A percentile compares a stretch with the other conserved stretches of the same genome.
Conservation (phyloP, 805 yeast species). For the Ogataea kodamae region DNA sequence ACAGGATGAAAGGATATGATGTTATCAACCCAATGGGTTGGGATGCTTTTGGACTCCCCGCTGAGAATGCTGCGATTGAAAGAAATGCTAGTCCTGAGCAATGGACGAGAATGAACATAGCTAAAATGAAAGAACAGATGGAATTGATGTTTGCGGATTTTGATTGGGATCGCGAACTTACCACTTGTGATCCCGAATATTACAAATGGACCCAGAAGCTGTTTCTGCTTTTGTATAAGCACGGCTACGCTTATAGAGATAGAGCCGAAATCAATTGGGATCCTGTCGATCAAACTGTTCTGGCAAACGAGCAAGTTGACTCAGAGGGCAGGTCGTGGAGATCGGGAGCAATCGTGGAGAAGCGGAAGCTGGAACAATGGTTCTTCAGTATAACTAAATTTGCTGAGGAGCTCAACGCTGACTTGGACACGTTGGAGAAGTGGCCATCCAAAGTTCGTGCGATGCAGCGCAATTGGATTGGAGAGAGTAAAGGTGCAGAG, state of each 20-base stretch:
- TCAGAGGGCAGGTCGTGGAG: conserved; percentile 91
- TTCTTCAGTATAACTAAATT: conserved; percentile 84
- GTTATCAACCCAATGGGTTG: conserved; percentile 98
- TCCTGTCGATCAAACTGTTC: conserved; percentile 89
- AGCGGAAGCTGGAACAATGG: conserved; percentile 82
- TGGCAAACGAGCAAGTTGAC: conserved; percentile 97
- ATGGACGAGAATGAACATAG: conserved; percentile 84
- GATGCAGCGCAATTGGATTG: conserved; percentile 96
- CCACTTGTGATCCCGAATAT: conserved; percentile 83
- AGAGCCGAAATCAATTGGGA: conserved; percentile 96
- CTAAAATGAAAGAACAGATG: conserved; percentile 83
- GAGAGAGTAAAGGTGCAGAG: conserved; percentile 78
- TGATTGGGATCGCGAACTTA: conserved; percentile 89
- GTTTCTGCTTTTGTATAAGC: conserved; percentile 65
- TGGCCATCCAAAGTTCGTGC: conserved; percentile 90
- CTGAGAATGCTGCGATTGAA: conserved; percentile 96
- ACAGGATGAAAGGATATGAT: conserved; percentile 67
- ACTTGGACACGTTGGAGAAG: conserved; percentile 53
- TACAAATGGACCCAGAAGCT: conserved; percentile 91
- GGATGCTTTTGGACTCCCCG: conserved; percentile 99
- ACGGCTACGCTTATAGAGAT: conserved; percentile 81
- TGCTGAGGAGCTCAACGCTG: conserved; percentile 64
- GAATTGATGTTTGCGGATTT: conserved; percentile 73
- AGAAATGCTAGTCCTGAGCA: conserved; percentile 69
- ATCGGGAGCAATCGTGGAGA: conserved; percentile 93